Evolutionary conservation across 306 rosid species (phyloP).

Genomic region (Styphnolobium japonicum): DNA sequence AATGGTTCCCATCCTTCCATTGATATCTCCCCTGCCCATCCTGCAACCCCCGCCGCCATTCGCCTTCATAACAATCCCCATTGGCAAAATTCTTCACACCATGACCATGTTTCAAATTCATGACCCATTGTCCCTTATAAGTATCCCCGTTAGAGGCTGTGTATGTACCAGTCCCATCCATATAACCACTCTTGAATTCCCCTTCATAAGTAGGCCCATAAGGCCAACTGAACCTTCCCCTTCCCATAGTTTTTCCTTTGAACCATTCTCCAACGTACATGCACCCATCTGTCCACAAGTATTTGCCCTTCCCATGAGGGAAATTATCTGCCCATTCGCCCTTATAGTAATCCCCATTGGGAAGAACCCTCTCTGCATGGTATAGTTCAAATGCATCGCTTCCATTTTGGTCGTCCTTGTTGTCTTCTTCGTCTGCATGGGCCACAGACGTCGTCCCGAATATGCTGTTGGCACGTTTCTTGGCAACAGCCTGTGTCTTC

Average conservation of each 20-base stretch:
- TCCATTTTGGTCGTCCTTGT: conserved; percentile 25
- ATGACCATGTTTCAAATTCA: conserved; percentile 82
- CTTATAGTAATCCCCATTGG: conserved; percentile 82
- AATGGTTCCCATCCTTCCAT: conserved; percentile 62
- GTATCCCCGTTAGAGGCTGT: conserved; percentile 53
- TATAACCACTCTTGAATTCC: conserved; percentile 71
- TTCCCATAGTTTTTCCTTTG: conserved; percentile 78
- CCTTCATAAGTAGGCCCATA: conserved; percentile 84
- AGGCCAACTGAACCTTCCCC: conserved; percentile 86
- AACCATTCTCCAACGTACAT: conserved; percentile 81
- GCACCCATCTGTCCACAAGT: conserved; percentile 89
- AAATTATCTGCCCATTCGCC: conserved; percentile 81
- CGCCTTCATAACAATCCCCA: conserved; percentile 80
- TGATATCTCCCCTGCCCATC: conserved; percentile 76
- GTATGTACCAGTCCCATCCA: conserved; percentile 77
- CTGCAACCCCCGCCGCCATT: conserved; percentile 73
- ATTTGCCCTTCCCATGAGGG: conserved; percentile 84
- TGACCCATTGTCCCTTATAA: conserved; percentile 74
- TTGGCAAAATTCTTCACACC: conserved; percentile 51
- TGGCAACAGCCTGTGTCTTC: conserved; percentile 80
- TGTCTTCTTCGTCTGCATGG: conserved; percentile 32
- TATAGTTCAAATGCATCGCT: conserved; percentile 33
- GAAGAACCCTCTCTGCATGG: conserved; percentile 62
- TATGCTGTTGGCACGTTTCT: conserved; percentile 73
- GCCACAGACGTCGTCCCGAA: conserved; percentile 50